Base-by-base conservation (phyloP, 1,284 basidiomycete genomes). In the Phlebopus sp. region DNA sequence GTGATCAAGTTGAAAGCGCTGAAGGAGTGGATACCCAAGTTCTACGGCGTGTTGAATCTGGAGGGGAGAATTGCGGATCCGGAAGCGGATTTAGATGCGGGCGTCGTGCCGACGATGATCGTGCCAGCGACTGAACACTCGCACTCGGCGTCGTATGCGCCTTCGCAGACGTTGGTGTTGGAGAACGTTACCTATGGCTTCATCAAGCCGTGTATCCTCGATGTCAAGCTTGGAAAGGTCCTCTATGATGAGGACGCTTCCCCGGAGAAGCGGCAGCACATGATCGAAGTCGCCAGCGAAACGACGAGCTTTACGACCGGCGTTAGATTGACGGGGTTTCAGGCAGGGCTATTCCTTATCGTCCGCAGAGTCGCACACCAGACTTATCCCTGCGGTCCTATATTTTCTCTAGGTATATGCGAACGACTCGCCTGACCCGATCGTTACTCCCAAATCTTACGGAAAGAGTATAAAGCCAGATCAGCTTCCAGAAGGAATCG, bases 211-310 rank as follows among this genome's bases (percentile, higher is more conserved):
- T 92, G 89, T 59, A 82, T 97, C 44, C 74, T 97, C 19, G 96
- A 98, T 64, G 76, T 93, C 66, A 98, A 97, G 68, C 84, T 98
- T 17, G 95, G 95, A 1, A 93, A 88, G 0, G 76, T 89, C 7
- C 76, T 97, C 4, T 89, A 90, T 59, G 88, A 90, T 47, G 76
- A 82, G 23, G 69, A 69, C 17, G 86, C 92, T 2, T 70, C 76
- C 0, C 77, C 78, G 2, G 91, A 91, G 55, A 98, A 98, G 71
- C 76, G 79, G 48, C 76, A 70, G 43, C 78, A 90, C 29, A 95
- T 96, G 93, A 73, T 79, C 47, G 76, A 81, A 60, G 77, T 77
- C 3, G 90, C 92, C 1, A 70, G 69, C 30, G 70, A 76, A 18
- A 88, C 90, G 2, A 97, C 95, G 0, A 86, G 81, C 3, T 66